A percentile compares a stretch with the other conserved stretches of the same genome.
These are phyloP conservation scores for Umbellularia californica DNA, from an alignment of 164 flowering plant genomes.

Conservation along the genomic window DNA sequence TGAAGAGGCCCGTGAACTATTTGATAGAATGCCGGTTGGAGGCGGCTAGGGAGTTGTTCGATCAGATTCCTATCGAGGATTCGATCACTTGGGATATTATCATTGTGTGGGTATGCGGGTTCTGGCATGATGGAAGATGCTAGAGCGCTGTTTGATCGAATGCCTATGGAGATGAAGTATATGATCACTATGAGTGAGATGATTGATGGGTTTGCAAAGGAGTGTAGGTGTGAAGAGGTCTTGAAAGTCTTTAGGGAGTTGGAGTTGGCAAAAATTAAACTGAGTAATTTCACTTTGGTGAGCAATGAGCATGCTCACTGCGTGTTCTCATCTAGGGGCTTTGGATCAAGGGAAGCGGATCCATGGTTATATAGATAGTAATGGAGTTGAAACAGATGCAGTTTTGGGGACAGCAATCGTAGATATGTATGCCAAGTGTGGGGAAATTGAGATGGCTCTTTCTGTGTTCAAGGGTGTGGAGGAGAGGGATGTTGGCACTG, in stretches of 20 bases:
- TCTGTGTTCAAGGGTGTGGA: conserved; percentile 12
- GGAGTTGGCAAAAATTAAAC: conserved; percentile 9
- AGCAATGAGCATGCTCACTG: conserved; percentile 18
- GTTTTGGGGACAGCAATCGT: conserved; percentile 14
- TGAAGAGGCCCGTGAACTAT: conserved; percentile 33
- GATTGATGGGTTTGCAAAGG: conserved; percentile 21
- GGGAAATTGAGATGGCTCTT: conserved; percentile 12
- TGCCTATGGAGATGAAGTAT: conserved; percentile 9
- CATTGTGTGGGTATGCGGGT: conserved; percentile 16
- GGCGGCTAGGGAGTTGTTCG: conserved; percentile 12
- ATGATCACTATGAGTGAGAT: conserved; percentile 13
- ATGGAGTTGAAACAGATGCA: conserved; percentile 11
- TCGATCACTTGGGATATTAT: conserved; percentile 18
- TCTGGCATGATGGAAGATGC: conserved; percentile 13
- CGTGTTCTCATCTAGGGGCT: conserved; percentile 24
- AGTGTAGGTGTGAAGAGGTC: conserved; percentile 13
- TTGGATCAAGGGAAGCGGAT: conserved; percentile 20
- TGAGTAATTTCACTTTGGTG: conserved; percentile 18
- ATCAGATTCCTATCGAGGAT: conserved; percentile 12
- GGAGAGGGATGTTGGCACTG: conserved; percentile 8
- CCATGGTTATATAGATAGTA: conserved; percentile 13
- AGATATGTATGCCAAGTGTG: conserved; percentile 27
- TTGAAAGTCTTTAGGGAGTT: conserved; percentile 12
- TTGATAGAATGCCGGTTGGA: conserved; percentile 31
- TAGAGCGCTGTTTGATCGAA: conserved; percentile 10